Evolutionary conservation across 495 filamentous ascomycete species (phyloP).

Genomic region (Lepraria neglecta): DNA sequence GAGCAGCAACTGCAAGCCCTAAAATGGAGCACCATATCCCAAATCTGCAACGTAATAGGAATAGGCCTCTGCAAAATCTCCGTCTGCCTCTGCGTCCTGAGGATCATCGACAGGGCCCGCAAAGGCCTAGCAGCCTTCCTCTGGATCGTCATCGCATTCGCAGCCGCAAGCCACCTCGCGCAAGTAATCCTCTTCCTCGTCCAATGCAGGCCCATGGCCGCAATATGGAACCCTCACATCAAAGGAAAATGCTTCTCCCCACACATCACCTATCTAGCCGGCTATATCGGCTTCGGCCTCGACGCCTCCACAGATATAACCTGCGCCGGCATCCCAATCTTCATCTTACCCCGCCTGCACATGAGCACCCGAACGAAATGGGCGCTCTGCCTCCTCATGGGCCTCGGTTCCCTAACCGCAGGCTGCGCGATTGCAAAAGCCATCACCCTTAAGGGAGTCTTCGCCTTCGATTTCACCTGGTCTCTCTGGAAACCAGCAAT

Average conservation of each 20-base stretch:
- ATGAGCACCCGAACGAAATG: conserved; percentile 26
- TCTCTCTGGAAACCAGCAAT: conserved; percentile 24
- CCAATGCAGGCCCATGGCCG: conserved; percentile 28
- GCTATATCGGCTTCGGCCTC: conserved; percentile 28
- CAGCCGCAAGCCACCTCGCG: conserved; percentile 22
- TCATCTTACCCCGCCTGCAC: conserved; percentile 25
- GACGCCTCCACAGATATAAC: conserved; percentile 28
- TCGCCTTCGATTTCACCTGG: conserved; percentile 24
- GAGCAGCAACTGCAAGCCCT: conserved; percentile 18
- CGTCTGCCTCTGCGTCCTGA: conserved; percentile 26
- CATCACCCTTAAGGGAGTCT: conserved; percentile 21
- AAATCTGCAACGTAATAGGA: conserved; percentile 27
- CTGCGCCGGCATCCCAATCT: conserved; percentile 27
- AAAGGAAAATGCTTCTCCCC: conserved; percentile 24
- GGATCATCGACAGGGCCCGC: conserved; percentile 22
- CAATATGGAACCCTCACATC: conserved; percentile 24
- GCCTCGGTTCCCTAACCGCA: conserved; percentile 27
- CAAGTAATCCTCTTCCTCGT: conserved; percentile 27
- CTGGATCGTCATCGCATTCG: conserved; percentile 24
- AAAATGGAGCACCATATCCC: conserved; percentile 24
- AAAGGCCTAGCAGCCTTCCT: conserved; percentile 23
- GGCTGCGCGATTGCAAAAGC: conserved; percentile 29
- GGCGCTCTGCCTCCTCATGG: conserved; percentile 27
- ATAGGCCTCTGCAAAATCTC: conserved; percentile 29
- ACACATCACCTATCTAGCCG: conserved; percentile 24